phyloP scores from a whole-genome alignment of 129 eudicot species.

The Solidago caesia region DNA sequence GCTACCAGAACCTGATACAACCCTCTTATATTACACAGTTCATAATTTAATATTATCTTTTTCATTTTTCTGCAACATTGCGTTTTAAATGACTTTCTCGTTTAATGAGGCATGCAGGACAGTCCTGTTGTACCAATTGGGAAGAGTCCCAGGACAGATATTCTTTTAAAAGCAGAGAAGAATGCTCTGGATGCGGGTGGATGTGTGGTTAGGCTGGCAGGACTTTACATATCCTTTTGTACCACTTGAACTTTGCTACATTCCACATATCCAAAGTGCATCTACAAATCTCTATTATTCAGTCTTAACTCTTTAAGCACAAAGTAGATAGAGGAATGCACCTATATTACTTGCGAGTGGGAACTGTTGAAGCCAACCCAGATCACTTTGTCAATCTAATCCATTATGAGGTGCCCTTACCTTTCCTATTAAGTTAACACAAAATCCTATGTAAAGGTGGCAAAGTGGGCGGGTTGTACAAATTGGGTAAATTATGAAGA shows the following conservation, averaged over 20 bases:
- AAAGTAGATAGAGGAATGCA: slow-evolving; percentile 90
- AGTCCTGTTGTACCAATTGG: slow-evolving; percentile 91
- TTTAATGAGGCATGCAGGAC: slow-evolving; percentile 43
- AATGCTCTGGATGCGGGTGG: slow-evolving; percentile 74
- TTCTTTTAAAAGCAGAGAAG: slow-evolving; percentile 80
- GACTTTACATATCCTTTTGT: slow-evolving; percentile 93
- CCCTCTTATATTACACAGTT: neutral
- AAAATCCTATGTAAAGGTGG: neutral
- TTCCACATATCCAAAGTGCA: slow-evolving; percentile 6
- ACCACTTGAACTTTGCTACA: neutral
- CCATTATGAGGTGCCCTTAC: slow-evolving; percentile 76
- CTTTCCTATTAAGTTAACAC: slow-evolving; percentile 8
- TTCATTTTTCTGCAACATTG: neutral
- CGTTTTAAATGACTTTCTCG: neutral
- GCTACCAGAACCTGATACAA: neutral
- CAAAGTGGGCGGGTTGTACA: neutral
- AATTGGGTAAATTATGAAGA: neutral
- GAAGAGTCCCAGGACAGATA: slow-evolving; percentile 90
- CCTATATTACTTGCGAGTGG: slow-evolving; percentile 63
- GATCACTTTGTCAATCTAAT: slow-evolving; percentile 85
- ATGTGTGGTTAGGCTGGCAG: slow-evolving; percentile 90
- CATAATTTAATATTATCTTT: neutral
- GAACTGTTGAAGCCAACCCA: slow-evolving; percentile 72
- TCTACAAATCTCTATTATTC: slow-evolving; percentile 7
- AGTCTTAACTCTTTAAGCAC: slow-evolving; percentile 60